Conservation (phyloP, 2,329 filamentous ascomycete species). For the Alternaria burnsii region DNA sequence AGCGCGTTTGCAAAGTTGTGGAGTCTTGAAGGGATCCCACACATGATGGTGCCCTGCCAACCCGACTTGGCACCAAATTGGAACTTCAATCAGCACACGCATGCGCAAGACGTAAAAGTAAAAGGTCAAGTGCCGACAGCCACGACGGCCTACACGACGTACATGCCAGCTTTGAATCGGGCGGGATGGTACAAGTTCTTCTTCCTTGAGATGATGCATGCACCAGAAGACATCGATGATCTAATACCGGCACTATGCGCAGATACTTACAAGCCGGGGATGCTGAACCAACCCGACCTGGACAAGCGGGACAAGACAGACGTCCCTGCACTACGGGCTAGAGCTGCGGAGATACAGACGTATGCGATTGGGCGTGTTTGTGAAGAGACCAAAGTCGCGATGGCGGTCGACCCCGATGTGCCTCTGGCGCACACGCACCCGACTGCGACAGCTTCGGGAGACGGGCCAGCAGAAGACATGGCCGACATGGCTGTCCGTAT, state of each 20-base stretch:
- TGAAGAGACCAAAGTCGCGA: constrained; percentile 38
- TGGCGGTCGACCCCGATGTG: constrained; percentile 28
- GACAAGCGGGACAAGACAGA: constrained; percentile 39
- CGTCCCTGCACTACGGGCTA: constrained; percentile 31
- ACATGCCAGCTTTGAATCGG: constrained; percentile 48
- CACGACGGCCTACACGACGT: constrained; percentile 26
- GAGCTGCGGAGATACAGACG: constrained; percentile 35
- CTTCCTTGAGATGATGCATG: constrained; percentile 42
- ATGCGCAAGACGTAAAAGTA: constrained; percentile 36
- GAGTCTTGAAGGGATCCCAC: constrained; percentile 45
- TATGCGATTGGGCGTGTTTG: constrained; percentile 40
- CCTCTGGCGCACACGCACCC: constrained; percentile 7
- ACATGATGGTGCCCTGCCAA: constrained; percentile 46
- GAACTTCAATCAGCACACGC: constrained; percentile 40
- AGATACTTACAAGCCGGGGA: constrained; percentile 43
- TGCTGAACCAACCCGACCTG: constrained; percentile 45
- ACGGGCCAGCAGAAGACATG: constrained; percentile 17
- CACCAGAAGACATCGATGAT: constrained; percentile 40
- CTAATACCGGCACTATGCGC: constrained; percentile 37
- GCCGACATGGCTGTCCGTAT: constrained; percentile 26
- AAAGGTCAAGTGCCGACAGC: constrained; percentile 17
- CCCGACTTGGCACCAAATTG: constrained; percentile 37
- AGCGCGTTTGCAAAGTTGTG: constrained; percentile 45
- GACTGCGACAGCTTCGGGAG: not conserved
- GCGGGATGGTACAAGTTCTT: constrained; percentile 50